Base-by-base conservation (phyloP, 371 early-diverging fungal species). In the Rhizopus arrhizus region DNA sequence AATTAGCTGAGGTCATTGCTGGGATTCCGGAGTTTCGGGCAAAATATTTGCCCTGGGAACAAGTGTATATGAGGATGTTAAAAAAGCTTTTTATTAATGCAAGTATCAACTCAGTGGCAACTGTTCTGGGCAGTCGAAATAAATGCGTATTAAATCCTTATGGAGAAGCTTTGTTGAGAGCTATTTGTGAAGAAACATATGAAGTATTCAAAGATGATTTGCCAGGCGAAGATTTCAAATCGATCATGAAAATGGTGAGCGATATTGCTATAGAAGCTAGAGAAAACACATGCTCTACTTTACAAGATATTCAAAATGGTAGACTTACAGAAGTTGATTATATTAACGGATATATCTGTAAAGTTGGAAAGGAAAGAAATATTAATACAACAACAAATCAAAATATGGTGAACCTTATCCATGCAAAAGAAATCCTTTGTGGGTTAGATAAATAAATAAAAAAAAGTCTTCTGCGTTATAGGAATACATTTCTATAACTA, bases 81-180 rank as follows among this genome's bases (percentile, higher is more conserved):
- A 67, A 74, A 1, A 88, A 88, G 69, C 61, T 88, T 15, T 73
- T 85, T 3, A 74, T 86, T 9, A 88, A 88, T 58, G 80, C 84
- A 0, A 65, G 70, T 2, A 83, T 86, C 58, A 86, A 86, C 46
- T 78, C 84, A 2, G 65, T 85, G 7, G 82, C 85, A 0, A 76
- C 85, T 33, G 50, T 84, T 9, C 58, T 79, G 8, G 71, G 70
- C 11, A 69, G 69, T 33, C 75, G 63, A 50, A 87, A 87, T 51
- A 76, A 79, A 2, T 61, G 56, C 11, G 47, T 81, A 36, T 51
- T 66, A 2, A 67, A 64, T 6, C 64, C 66, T 4, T 22, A 58
- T 16, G 66, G 65, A 0, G 16, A 60, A n/a, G 32, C 51, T 10
- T 5, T 75, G 29, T 57, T 75, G 66, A 52, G 58, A 15, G 8